Evolutionary conservation across 2,329 filamentous ascomycete genomes (phyloP), one percentile per base, ranked within the genome.

Genomic region (Daldinia sp.): DNA sequence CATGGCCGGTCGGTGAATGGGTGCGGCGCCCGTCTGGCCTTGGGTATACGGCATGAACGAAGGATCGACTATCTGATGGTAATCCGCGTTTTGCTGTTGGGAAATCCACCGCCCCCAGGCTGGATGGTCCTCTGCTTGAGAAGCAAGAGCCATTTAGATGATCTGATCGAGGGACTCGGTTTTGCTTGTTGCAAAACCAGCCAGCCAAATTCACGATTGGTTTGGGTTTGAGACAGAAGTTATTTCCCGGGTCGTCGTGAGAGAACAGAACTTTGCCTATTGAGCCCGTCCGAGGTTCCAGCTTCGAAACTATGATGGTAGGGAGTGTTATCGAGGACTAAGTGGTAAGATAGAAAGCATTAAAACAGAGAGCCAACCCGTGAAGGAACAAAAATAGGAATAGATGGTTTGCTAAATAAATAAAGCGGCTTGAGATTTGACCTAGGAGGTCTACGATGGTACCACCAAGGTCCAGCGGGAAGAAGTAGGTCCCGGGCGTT

Each of bases 81-180:
- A 85, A 34, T 83, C 81, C 21, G 71, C 35, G 47, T 65, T 68
- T 6, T 71, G 67, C 43, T 84, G 79, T 39, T 85, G 83, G 61
- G 82, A 75, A 67, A 80, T 76, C 82, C 84, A 87, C 68, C 83
- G 83, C 70, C 79, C 81, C 86, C 86, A 88, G 76, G 76, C 78
- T 54, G 80, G 77, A 67, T 78, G 71, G 47, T 77, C 77, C 62
- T 80, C 75, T 57, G 80, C 73, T 71, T 82, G 79, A 72, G 79
- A 76, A 58, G 80, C 78, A 70, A 84, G 78, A 69, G 82, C 81
- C 82, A 87, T 78, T 61, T 73, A 78, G 74, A 50, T 70, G 72
- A 70, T 72, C 61, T n/a, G n/a, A n/a, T 45, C 3, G 65, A 64
- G 29, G 54, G 55, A 57, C 60, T 54, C n/a, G 66, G 71, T 75